These are phyloP conservation scores for Botrytis cinerea DNA, from an alignment of 2,329 filamentous ascomycete species.

Conservation along the genomic window DNA sequence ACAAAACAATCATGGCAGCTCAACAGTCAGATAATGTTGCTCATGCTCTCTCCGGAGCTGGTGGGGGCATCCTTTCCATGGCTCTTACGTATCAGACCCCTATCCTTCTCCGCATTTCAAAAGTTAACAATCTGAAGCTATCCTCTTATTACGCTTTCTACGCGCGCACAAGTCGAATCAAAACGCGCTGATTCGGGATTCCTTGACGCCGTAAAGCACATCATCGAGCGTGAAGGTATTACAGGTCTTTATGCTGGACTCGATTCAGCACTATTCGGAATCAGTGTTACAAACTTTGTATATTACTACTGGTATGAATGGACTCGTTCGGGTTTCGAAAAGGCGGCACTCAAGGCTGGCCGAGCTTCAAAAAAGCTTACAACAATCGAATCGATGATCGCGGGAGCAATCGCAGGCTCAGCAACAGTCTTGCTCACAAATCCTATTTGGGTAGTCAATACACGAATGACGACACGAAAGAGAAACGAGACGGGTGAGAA, in stretches of 20 bases:
- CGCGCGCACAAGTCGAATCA: conserved; percentile 95
- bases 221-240: conserved; percentile 89
- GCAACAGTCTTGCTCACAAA: conserved; percentile 96
- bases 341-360: conserved; percentile 70
- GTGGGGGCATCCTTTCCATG: conserved; percentile 94
- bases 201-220: conserved; percentile 77
- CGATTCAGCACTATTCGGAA: conserved; percentile 92
- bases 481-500: conserved; percentile 51
- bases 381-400: conserved; percentile 90
- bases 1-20: conserved; percentile 35
- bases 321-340: conserved; percentile 84
- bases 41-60: conserved; percentile 88
- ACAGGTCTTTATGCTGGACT: conserved; percentile 88
- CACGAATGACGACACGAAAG: conserved; percentile 91
- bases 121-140: conserved; percentile 58
- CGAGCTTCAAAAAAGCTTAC: conserved; percentile 80
- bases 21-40: conserved; percentile 92
- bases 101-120: conserved; percentile 19
- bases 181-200: conserved; percentile 87
- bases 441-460: conserved; percentile 99
- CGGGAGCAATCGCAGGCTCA: conserved; percentile 88
- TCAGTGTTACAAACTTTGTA: conserved; percentile 98
- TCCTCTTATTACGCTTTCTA: conserved; percentile 95
- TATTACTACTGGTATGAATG: conserved; percentile 99
- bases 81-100: conserved; percentile 70